A percentile compares a stretch with the other conserved stretches of the same genome.
Conservation (phyloP, 139 green algal species). For the Chlorella vulgaris region DNA sequence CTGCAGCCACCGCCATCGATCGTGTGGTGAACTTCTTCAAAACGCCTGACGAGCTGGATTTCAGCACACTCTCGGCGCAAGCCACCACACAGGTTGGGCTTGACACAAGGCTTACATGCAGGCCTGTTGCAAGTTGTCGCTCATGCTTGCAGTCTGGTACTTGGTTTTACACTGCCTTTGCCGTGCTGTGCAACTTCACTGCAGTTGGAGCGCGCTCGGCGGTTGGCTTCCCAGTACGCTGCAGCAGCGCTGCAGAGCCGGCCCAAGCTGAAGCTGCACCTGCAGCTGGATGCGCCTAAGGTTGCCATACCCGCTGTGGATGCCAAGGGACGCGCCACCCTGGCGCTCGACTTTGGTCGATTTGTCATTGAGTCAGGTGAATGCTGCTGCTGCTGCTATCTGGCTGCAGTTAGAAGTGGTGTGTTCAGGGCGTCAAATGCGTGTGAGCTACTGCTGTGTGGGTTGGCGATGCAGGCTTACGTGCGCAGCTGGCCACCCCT, state of each 20-base stretch:
- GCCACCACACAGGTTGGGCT: conserved; percentile 20
- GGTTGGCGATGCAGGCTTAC: no score
- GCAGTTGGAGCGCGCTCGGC: conserved; percentile 62
- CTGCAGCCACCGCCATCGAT: conserved; percentile 52
- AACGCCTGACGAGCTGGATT: conserved; percentile 34
- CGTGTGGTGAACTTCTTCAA: conserved; percentile 80
- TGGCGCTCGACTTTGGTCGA: conserved; percentile 80
- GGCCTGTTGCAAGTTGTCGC: neutral
- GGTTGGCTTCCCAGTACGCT: conserved; percentile 61
- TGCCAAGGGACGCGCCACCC: conserved; percentile 41
- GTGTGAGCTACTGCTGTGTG: no score
- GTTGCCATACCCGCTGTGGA: conserved; percentile 63
- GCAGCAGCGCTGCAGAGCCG: conserved; percentile 47
- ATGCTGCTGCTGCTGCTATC: neutral
- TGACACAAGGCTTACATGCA: no score
- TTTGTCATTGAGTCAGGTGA: conserved; percentile 61
- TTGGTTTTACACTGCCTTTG: no score
- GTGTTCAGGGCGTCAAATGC: no score
- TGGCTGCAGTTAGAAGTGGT: no score
- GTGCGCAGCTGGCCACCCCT: no score
- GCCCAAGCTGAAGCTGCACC: conserved; percentile 58
- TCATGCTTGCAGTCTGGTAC: neutral
- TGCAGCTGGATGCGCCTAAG: conserved; percentile 88
- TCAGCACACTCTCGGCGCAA: conserved; percentile 13
- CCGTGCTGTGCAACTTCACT: no score